A percentile compares a stretch with the other conserved stretches of the same genome.
Conservation (phyloP, 495 filamentous ascomycete genomes). For the Apodospora peruviana region DNA sequence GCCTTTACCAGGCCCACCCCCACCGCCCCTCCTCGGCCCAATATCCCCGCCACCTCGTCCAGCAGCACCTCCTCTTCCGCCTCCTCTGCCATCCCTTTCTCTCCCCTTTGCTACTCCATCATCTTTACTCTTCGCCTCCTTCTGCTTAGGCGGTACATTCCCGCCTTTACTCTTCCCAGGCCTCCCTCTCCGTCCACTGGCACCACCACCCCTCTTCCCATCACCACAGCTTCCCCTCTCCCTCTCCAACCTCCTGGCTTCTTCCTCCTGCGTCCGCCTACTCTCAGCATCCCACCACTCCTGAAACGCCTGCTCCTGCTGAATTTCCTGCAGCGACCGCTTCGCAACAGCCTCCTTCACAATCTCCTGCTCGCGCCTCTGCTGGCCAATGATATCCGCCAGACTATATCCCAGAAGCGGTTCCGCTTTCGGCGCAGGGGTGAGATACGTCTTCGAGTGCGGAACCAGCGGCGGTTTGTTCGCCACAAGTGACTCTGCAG, state of each 20-base stretch:
- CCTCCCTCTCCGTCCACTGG: constrained; percentile 18
- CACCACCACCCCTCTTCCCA: constrained; percentile 14
- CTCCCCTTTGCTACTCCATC: background rate
- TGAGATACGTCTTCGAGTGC: constrained; percentile 47
- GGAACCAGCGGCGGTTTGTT: constrained; percentile 32
- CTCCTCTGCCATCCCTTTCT: too few relatives aligned
- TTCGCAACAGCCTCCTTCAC: constrained; percentile 80
- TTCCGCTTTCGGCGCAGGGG: constrained; percentile 41
- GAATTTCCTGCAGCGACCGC: constrained; percentile 84
- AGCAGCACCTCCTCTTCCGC: too few relatives aligned
- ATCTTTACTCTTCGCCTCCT: background rate
- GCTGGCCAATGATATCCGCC: constrained; percentile 82
- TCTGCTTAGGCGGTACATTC: too few relatives aligned
- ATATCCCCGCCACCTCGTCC: too few relatives aligned
- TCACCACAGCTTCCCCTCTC: constrained; percentile 23
- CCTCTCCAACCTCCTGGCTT: constrained; percentile 40
- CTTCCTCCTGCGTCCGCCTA: constrained; percentile 58
- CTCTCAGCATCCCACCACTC: constrained; percentile 98
- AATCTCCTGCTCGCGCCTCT: constrained; percentile 77
- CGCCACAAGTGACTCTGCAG: background rate
- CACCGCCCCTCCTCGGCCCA: too few relatives aligned
- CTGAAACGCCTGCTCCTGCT: constrained; percentile 93
- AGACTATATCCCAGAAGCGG: constrained; percentile 64
- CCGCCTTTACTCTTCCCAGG: too few relatives aligned
- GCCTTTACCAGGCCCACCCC: too few relatives aligned